phyloP scores from a whole-genome alignment of 228 moss, liverwort and hornwort genomes.

The Sphagnum magellanicum region DNA sequence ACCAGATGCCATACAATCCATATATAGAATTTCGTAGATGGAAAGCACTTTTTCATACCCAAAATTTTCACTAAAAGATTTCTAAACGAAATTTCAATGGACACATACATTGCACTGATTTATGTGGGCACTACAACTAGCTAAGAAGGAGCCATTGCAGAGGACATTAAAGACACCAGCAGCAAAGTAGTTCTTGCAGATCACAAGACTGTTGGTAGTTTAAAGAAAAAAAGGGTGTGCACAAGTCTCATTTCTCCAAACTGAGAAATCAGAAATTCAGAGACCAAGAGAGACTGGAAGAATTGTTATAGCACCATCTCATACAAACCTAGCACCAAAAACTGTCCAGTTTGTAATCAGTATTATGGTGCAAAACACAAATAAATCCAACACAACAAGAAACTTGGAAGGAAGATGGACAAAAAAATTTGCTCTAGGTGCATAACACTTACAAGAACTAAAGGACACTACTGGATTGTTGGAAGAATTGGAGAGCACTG shows the following conservation, averaged over 20 bases:
- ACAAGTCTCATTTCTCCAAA: not conserved
- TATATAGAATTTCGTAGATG: no score
- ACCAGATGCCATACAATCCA: no score
- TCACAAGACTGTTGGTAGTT: not conserved
- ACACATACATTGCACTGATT: no score
- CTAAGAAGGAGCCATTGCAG: not conserved
- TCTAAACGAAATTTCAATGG: no score
- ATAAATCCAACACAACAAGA: not conserved
- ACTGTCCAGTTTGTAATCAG: constrained; percentile 23
- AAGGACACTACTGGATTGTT: not conserved
- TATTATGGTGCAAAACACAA: constrained; percentile 4
- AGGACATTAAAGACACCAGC: not conserved
- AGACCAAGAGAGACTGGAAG: constrained; percentile 1
- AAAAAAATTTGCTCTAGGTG: no score
- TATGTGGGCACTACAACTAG: not conserved
- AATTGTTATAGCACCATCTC: constrained; percentile 12
- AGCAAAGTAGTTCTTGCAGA: not conserved
- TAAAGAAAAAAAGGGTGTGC: not conserved
- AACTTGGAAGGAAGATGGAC: no score
- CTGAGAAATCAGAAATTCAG: not conserved
- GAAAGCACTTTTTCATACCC: no score
- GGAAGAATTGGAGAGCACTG: not conserved
- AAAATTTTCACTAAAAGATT: no score
- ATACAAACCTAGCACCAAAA: constrained; percentile 10
- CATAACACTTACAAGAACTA: not conserved